Evolutionary conservation across 257 asterid genomes (phyloP).

Genomic region (Datura wrightii): DNA sequence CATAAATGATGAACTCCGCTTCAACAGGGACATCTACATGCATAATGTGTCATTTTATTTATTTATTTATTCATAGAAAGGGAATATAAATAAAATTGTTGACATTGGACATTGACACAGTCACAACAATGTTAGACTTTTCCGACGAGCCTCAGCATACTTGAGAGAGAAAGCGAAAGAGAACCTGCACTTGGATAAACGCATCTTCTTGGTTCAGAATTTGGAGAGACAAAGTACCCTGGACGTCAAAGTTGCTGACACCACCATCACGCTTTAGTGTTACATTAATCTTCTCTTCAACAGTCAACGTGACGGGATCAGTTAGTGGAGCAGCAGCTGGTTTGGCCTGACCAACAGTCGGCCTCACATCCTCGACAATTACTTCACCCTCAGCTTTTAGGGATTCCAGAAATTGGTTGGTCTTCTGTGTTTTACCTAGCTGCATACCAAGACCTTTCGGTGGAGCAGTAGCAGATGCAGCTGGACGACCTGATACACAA

Average conservation of each 20-base stretch:
- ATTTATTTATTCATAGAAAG: neutral
- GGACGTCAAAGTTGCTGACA: conserved; percentile 78
- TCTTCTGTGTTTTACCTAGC: conserved; percentile 81
- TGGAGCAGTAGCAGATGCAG: conserved; percentile 84
- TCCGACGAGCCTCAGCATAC: neutral
- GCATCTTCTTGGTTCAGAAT: conserved; percentile 88
- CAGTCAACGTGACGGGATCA: conserved; percentile 88
- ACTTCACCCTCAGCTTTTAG: conserved; percentile 90
- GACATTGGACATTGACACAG: neutral
- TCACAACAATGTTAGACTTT: neutral
- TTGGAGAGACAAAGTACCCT: conserved; percentile 87
- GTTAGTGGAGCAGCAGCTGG: conserved; percentile 70
- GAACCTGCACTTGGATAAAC: conserved; percentile 89
- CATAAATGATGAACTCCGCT: conserved; percentile 11
- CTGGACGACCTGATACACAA: conserved; percentile 63
- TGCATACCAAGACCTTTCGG: conserved; percentile 89
- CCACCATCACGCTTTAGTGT: conserved; percentile 88
- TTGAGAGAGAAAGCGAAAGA: conserved; percentile 28
- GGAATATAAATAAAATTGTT: neutral
- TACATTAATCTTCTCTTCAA: conserved; percentile 81
- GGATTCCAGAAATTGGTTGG: conserved; percentile 90
- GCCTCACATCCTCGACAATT: conserved; percentile 86
- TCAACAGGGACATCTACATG: neutral
- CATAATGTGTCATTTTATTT: neutral
- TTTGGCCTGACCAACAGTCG: conserved; percentile 70